phyloP scores from a whole-genome alignment of 169 alveolate genomes.

The Cyclospora cayetanensis region DNA sequence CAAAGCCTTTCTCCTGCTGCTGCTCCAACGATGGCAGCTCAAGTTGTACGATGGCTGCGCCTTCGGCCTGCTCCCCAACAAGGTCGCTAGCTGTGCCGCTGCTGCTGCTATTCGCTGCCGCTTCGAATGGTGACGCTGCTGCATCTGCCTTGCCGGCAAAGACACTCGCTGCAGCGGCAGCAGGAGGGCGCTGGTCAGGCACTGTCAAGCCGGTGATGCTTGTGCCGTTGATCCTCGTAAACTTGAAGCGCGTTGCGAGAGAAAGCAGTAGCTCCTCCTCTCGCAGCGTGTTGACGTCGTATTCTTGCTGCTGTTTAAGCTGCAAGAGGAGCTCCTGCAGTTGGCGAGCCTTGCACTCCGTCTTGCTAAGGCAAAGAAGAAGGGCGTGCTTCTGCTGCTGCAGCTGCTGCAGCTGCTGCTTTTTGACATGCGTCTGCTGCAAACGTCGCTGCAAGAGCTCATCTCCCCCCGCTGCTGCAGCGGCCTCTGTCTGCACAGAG shows the following conservation, averaged over 20 bases:
- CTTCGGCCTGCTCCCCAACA: neutral
- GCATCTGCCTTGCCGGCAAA: neutral
- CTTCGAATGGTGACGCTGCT: neutral
- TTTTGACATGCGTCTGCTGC: neutral
- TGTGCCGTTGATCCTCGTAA: neutral
- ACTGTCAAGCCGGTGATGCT: neutral
- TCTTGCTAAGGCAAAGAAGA: neutral
- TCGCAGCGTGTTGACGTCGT: neutral
- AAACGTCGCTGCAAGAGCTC: neutral
- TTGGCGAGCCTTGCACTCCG: neutral
- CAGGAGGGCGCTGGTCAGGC: neutral
- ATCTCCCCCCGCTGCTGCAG: neutral
- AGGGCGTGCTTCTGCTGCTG: neutral
- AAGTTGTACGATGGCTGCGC: neutral
- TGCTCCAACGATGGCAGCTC: neutral
- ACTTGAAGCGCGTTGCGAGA: neutral
- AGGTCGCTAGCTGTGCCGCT: no score
- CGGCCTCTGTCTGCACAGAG: neutral
- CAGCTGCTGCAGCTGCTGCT: neutral
- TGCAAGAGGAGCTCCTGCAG: neutral
- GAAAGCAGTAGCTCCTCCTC: neutral
- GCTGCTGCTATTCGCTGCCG: neutral
- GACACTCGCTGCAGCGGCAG: neutral
- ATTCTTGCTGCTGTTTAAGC: neutral
- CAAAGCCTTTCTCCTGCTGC: neutral